Conservation (phyloP, 768 basidiomycete genomes). For the Tephrocybe sp. region DNA sequence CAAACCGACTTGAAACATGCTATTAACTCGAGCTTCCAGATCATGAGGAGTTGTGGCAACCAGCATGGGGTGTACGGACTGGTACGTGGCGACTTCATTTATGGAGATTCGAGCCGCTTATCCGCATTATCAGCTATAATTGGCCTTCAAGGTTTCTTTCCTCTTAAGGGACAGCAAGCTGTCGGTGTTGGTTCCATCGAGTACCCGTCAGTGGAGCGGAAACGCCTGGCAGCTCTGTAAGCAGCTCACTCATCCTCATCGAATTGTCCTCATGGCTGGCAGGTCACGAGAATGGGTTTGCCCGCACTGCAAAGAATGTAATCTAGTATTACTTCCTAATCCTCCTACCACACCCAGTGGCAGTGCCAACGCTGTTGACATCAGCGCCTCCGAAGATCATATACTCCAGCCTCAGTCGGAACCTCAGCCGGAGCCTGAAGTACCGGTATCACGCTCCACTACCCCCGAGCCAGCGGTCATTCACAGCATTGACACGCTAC, state of each 20-base stretch:
- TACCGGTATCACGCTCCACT: not conserved
- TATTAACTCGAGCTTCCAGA: conserved; percentile 42
- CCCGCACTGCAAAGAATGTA: conserved; percentile 67
- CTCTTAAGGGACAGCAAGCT: conserved; percentile 83
- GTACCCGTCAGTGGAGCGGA: conserved; percentile 71
- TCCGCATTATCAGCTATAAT: conserved; percentile 61
- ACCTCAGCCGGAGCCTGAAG: not conserved
- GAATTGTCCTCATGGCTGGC: conserved; percentile 1
- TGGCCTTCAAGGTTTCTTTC: conserved; percentile 87
- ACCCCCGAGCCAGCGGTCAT: conserved; percentile 2
- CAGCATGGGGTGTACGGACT: conserved; percentile 96
- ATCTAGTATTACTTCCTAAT: conserved; percentile 73
- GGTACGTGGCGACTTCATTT: conserved; percentile 43
- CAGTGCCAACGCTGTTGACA: not conserved
- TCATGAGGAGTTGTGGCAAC: conserved; percentile 97
- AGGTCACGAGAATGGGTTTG: conserved; percentile 85
- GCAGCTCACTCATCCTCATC: conserved; percentile 27
- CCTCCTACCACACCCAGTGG: conserved; percentile 30
- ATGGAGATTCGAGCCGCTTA: not conserved
- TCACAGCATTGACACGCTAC: conserved; percentile 12
- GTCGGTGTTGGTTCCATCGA: conserved; percentile 88
- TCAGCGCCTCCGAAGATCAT: not conserved
- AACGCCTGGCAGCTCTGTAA: conserved; percentile 74
- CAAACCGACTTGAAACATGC: conserved; percentile 4
- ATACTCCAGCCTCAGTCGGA: no score